Conservation (phyloP, 2,329 filamentous ascomycete genomes). For the Pseudocercospora ulei region DNA sequence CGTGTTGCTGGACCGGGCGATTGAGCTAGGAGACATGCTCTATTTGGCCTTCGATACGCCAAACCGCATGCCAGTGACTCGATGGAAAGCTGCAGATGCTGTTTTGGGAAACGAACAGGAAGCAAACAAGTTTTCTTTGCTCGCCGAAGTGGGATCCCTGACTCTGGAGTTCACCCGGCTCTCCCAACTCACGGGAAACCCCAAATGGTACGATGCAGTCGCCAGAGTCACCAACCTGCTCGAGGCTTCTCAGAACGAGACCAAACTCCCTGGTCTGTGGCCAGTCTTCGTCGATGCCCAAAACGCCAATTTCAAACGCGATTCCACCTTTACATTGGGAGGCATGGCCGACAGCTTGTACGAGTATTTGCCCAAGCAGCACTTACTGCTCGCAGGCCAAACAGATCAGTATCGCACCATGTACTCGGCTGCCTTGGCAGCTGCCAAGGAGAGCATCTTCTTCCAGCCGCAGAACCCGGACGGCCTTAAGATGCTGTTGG, state of each 20-base stretch:
- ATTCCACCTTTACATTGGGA: constrained; percentile 31
- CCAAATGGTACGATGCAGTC: constrained; percentile 54
- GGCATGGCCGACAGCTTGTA: constrained; percentile 34
- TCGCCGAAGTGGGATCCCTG: constrained; percentile 51
- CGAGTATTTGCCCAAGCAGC: constrained; percentile 32
- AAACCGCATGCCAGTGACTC: constrained; percentile 55
- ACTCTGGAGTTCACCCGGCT: constrained; percentile 55
- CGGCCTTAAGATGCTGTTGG: constrained; percentile 28
- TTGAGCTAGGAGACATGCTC: constrained; percentile 54
- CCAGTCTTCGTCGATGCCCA: constrained; percentile 46
- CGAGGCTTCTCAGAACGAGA: constrained; percentile 46
- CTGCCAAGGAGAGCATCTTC: constrained; percentile 42
- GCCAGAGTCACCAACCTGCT: constrained; percentile 50
- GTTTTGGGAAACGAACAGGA: constrained; percentile 27
- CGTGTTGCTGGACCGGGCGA: constrained; percentile 51
- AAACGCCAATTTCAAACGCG: constrained; percentile 31
- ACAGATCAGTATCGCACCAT: constrained; percentile 38
- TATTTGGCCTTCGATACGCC: constrained; percentile 60
- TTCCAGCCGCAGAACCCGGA: constrained; percentile 40
- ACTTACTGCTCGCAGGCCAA: constrained; percentile 28
- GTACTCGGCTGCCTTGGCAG: constrained; percentile 41
- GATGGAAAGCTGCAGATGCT: constrained; percentile 47
- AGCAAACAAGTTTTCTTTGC: constrained; percentile 33
- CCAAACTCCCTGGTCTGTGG: constrained; percentile 54
- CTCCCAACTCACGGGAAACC: constrained; percentile 52